These are phyloP conservation scores for Colletotrichum echinochloae DNA, from an alignment of 2,329 filamentous ascomycete species.

Conservation along the genomic window DNA sequence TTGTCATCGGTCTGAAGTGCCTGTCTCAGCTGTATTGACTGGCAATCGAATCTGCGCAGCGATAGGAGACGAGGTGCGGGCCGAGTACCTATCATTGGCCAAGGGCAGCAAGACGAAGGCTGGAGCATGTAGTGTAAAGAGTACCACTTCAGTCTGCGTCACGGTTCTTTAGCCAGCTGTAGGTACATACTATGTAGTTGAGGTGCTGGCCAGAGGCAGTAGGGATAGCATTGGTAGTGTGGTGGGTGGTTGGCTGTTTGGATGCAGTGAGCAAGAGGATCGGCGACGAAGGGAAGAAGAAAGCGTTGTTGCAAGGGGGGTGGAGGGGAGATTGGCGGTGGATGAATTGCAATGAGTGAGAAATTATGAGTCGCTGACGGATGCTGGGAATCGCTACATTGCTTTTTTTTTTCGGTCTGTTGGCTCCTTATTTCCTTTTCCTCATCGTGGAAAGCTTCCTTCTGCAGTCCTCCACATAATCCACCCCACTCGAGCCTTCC, in stretches of 20 bases:
- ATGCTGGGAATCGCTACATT: slow-evolving; percentile 20
- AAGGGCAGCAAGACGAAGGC: neutral
- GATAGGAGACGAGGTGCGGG: neutral
- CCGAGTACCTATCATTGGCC: neutral
- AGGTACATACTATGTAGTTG: too few relatives aligned
- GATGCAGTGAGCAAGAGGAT: slow-evolving; percentile 15
- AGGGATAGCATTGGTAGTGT: neutral
- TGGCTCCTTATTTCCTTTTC: neutral
- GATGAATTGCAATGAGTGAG: slow-evolving; percentile 29
- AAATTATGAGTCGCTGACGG: slow-evolving; percentile 29
- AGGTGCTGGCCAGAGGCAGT: slow-evolving; percentile 11
- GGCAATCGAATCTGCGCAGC: slow-evolving; percentile 23
- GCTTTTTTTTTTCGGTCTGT: slow-evolving; percentile 20
- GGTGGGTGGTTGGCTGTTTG: slow-evolving; percentile 1
- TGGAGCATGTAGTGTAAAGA: neutral
- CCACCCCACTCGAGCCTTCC: neutral
- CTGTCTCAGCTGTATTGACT: slow-evolving; percentile 38
- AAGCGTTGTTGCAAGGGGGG: slow-evolving; percentile 20
- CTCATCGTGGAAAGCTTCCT: neutral
- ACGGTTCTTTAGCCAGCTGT: slow-evolving; percentile 8
- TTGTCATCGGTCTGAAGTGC: slow-evolving; percentile 32
- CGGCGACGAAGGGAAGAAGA: slow-evolving; percentile 11
- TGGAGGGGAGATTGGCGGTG: slow-evolving; percentile 23
- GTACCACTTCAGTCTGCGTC: neutral
- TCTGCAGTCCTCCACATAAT: slow-evolving; percentile 5